Percentiles rank a stretch among this genome's conserved stretches.
phyloP scores from a whole-genome alignment of 2,329 filamentous ascomycete genomes.

The Ophidiomyces ophidiicola region DNA sequence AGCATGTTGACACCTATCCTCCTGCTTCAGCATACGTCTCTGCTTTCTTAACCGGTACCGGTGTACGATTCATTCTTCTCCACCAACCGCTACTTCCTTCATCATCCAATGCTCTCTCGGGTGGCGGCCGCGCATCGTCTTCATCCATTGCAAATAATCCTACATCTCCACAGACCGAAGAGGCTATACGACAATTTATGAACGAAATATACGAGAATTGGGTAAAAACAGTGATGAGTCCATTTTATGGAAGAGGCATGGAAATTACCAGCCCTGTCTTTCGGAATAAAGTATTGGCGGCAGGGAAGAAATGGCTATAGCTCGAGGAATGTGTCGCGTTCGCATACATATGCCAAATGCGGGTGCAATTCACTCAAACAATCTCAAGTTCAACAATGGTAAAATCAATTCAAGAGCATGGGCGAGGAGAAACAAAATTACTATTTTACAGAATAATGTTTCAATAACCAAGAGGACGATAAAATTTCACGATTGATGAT shows the following conservation, averaged over 20 bases:
- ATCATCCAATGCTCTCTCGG: conserved; percentile 29
- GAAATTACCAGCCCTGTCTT: conserved; percentile 81
- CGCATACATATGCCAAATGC: no score
- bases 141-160: conserved; percentile 74
- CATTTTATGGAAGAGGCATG: conserved; percentile 80
- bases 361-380: no score
- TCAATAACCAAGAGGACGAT: no score
- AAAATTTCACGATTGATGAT: no score
- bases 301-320: conserved; percentile 84
- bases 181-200: conserved; percentile 92
- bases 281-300: conserved; percentile 64
- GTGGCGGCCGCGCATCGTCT: conserved; percentile 36
- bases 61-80: conserved; percentile 86
- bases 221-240: conserved; percentile 94
- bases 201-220: conserved; percentile 90
- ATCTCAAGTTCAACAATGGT: no score
- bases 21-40: conserved; percentile 73
- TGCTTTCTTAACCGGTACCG: conserved; percentile 84
- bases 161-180: conserved; percentile 78
- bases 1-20: conserved; percentile 91
- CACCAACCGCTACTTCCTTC: conserved; percentile 58
- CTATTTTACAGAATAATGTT: no score
- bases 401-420: no score
- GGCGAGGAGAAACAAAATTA: no score
- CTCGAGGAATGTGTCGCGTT: no score